phyloP scores from a whole-genome alignment of 306 rosid species.

The Sindora glabra region DNA sequence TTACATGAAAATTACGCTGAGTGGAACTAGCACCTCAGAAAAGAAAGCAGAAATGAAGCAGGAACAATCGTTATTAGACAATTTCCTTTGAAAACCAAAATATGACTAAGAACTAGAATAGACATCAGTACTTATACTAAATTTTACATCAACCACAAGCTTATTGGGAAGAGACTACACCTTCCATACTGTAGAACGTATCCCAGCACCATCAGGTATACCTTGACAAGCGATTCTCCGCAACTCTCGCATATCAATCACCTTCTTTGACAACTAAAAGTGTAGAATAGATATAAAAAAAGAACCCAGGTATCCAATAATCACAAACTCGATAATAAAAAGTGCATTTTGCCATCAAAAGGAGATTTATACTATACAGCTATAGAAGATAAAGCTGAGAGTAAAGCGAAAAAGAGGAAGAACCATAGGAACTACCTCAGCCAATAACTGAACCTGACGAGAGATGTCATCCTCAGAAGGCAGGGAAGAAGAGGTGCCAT shows the following conservation, averaged over 20 bases:
- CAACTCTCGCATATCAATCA: slow-evolving; percentile 56
- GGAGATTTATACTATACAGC: not conserved
- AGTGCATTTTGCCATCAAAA: not conserved
- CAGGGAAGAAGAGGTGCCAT: slow-evolving; percentile 17
- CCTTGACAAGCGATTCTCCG: slow-evolving; percentile 79
- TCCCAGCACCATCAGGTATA: slow-evolving; percentile 80
- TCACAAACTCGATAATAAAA: not conserved
- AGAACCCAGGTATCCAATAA: not conserved
- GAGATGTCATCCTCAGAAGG: slow-evolving; percentile 59
- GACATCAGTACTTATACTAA: too few species aligned
- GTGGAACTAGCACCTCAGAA: too few species aligned
- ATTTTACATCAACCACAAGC: not conserved
- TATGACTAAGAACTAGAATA: too few species aligned
- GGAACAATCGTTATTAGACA: not conserved
- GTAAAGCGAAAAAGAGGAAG: not conserved
- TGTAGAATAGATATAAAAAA: too few species aligned
- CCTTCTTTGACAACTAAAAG: slow-evolving; percentile 67
- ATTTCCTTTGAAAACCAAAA: not conserved
- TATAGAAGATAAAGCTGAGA: not conserved
- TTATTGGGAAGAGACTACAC: slow-evolving; percentile 15
- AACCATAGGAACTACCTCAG: slow-evolving; percentile 61
- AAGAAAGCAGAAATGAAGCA: not conserved
- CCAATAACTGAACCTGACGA: slow-evolving; percentile 73
- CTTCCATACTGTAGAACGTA: slow-evolving; percentile 96
- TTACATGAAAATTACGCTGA: too few species aligned